Evolutionary conservation across 106 monocot species (phyloP).

Genomic region (Dendrobium officinale): DNA sequence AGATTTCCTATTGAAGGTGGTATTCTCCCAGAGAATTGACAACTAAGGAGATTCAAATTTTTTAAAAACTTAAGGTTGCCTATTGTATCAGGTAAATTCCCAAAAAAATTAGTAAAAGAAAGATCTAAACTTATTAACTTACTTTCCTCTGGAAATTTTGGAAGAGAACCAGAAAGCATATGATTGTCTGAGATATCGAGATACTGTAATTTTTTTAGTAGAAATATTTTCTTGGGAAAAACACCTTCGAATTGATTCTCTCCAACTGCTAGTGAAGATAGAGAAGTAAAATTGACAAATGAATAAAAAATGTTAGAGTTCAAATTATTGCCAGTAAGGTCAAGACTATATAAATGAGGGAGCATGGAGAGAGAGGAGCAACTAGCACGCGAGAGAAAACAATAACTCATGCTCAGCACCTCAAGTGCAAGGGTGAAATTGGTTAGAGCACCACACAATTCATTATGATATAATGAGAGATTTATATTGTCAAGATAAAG

Average conservation of each 20-base stretch:
- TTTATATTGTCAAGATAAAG: too few relatives aligned
- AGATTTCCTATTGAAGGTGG: constrained; percentile 23
- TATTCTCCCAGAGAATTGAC: constrained; percentile 34
- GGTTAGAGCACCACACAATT: constrained; percentile 20
- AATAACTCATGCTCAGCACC: constrained; percentile 24
- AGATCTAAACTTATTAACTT: constrained; percentile 25
- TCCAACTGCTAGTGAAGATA: too few relatives aligned
- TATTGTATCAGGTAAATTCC: neutral
- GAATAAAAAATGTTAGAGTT: too few relatives aligned
- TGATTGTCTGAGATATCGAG: constrained; percentile 45
- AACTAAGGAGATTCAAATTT: constrained; percentile 21
- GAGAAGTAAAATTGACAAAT: too few relatives aligned
- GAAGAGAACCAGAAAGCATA: neutral
- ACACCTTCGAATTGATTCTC: too few relatives aligned
- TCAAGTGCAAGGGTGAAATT: constrained; percentile 19
- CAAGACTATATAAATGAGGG: too few relatives aligned
- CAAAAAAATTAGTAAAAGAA: constrained; percentile 29
- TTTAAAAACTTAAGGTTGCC: constrained; percentile 31
- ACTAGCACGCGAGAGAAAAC: too few relatives aligned
- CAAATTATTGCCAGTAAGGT: too few relatives aligned
- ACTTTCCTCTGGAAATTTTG: constrained; percentile 7
- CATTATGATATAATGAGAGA: neutral
- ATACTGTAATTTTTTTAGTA: constrained; percentile 5
- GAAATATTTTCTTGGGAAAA: too few relatives aligned
- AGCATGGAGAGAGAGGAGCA: constrained; percentile 17